Percentiles rank a stretch among this genome's conserved stretches.
Evolutionary conservation across 768 basidiomycete species (phyloP).

Genomic region (Suillus alpinus): DNA sequence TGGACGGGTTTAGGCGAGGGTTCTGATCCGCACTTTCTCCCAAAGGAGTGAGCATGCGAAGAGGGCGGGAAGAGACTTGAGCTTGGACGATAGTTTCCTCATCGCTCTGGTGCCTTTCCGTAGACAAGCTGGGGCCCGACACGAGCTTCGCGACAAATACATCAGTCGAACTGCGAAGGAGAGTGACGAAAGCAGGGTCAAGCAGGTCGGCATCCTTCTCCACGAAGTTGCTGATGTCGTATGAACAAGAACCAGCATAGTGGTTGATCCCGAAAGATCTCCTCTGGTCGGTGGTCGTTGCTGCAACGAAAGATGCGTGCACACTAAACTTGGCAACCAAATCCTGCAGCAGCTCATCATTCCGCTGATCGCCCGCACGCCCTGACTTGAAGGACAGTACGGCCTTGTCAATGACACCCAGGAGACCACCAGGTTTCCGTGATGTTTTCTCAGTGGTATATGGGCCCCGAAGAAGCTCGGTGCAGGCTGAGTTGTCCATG

Average conservation of each 20-base stretch:
- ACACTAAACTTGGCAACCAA: slow-evolving; percentile 43
- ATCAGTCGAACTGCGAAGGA: slow-evolving; percentile 51
- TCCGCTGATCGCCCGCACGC: slow-evolving; percentile 44
- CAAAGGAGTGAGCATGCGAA: slow-evolving; percentile 46
- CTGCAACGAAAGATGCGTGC: slow-evolving; percentile 51
- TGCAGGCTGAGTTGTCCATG: slow-evolving; percentile 54
- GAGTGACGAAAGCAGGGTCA: slow-evolving; percentile 53
- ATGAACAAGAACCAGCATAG: slow-evolving; percentile 52
- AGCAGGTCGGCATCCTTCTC: slow-evolving; percentile 52
- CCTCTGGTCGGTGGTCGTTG: slow-evolving; percentile 28
- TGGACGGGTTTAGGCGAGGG: slow-evolving; percentile 45
- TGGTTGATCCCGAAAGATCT: slow-evolving; percentile 59
- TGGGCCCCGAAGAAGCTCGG: slow-evolving; percentile 58
- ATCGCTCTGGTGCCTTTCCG: slow-evolving; percentile 57
- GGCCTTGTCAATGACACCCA: slow-evolving; percentile 54
- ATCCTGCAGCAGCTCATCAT: slow-evolving; percentile 50
- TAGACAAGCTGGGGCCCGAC: slow-evolving; percentile 58
- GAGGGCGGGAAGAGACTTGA: slow-evolving; percentile 57
- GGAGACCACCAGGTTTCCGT: slow-evolving; percentile 54
- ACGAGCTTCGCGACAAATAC: slow-evolving; percentile 58
- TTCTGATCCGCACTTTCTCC: slow-evolving; percentile 30
- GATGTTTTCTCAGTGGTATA: slow-evolving; percentile 43
- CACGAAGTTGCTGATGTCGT: slow-evolving; percentile 48
- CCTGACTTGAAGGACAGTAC: slow-evolving; percentile 48
- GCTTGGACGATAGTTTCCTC: slow-evolving; percentile 58